Conservation (phyloP, 1,284 basidiomycete genomes). For the Tilletia setariae region DNA sequence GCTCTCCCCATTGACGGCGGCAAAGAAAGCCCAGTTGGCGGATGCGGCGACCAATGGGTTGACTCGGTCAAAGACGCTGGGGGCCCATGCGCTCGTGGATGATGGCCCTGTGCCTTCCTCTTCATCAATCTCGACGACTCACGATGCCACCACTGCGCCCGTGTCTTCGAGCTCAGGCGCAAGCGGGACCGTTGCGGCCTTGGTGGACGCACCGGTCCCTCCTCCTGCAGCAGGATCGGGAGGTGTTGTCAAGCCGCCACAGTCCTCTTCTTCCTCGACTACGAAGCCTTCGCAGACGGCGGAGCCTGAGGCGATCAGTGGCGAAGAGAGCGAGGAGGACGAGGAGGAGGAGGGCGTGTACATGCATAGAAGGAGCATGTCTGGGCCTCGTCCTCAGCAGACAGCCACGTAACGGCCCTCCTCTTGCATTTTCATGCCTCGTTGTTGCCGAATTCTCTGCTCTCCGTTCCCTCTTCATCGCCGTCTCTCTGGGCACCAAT, state of each 20-base stretch:
- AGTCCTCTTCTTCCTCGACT: background rate
- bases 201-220: background rate
- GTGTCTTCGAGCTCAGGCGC: background rate
- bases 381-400: background rate
- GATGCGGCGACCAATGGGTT: background rate
- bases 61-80: constrained; percentile 6
- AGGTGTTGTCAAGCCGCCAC: background rate
- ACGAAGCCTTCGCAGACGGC: background rate
- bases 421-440: no score
- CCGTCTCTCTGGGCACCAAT: no score
- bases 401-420: no score
- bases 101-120: background rate
- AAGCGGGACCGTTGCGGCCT: background rate
- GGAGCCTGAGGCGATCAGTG: background rate
- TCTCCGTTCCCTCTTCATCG: no score
- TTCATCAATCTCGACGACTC: background rate
- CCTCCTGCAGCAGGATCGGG: background rate
- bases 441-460: no score
- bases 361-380: background rate
- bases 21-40: background rate
- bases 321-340: constrained; percentile 3
- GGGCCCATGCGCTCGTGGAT: background rate
- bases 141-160: background rate
- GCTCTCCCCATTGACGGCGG: background rate
- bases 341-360: constrained; percentile 1